Base-by-base conservation (phyloP, 805 yeast species). In the Lachancea dasiensis region DNA sequence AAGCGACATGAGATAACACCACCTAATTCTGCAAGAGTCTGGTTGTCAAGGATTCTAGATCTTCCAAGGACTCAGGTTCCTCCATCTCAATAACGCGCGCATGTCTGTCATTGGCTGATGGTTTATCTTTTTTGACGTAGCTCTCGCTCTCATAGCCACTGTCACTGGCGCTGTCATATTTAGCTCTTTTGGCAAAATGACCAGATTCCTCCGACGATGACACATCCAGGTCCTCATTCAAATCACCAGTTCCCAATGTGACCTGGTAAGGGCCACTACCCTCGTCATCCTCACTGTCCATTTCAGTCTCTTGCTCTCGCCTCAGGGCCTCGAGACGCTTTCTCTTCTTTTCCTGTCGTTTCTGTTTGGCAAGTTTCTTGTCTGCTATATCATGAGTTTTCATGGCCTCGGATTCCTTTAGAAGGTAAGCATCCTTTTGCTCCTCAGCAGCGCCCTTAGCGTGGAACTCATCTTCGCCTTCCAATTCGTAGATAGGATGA, bases 51-150 rank as follows among this genome's bases (percentile, higher is more conserved):
- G 94, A 87, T 68, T 92, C 98, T 61, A 92, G 72, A 56, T 92
- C 98, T 60, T 86, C 96, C 58, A 92, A 68, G 13, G 95, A 83
- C 52, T 86, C 83, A 11, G 97, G 97, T 51, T 79, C 85, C 50
- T 85, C 94, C 31, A 85, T 69, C 64, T 89, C 95, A 43, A 84
- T 66, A 32, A 82, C 64, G 16, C 33, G 33, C n/a, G n/a, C n/a
- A n/a, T n/a, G n/a, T n/a, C n/a, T n/a, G 25, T 25, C 20, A 9
- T 6, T 18, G 6, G 15, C 7, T 5, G 25, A 20, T 3, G 10
- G 19, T 28, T 56, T 60, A 15, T 57, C 55, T 13, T 59, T 59
- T 15, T 53, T 63, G 0, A 57, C 65, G 14, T 50, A 55, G 17
- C 37, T 43, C 15, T 39, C 46, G 10, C 49, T 49, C 35, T 54